phyloP scores from a whole-genome alignment of 306 rosid species.

The Cicer cuneatum region DNA sequence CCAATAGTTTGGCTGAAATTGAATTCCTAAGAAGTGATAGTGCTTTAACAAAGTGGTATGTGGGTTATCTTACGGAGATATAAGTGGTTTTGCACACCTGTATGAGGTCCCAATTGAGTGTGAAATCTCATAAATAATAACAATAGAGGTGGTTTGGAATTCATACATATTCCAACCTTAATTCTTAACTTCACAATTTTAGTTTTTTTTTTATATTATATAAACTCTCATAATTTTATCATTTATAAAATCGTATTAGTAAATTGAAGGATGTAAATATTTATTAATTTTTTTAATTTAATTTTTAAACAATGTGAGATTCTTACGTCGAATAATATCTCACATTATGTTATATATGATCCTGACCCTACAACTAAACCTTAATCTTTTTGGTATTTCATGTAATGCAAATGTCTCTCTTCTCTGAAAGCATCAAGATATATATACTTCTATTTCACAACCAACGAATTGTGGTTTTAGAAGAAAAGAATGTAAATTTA shows the following conservation, averaged over 20 bases:
- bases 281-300: no score
- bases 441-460: background rate
- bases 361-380: background rate
- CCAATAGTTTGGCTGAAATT: slow-evolving; percentile 11
- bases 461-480: slow-evolving; percentile 10
- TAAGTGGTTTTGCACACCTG: slow-evolving; percentile 46
- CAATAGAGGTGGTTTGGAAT: slow-evolving; percentile 49
- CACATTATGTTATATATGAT: background rate
- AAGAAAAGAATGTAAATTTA: slow-evolving; percentile 33
- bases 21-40: slow-evolving; percentile 1
- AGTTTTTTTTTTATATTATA: no score
- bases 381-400: slow-evolving; percentile 23
- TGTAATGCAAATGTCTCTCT: slow-evolving; percentile 46
- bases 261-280: no score
- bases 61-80: slow-evolving; percentile 11
- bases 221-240: no score
- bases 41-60: slow-evolving; percentile 28
- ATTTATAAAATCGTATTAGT: no score
- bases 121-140: slow-evolving; percentile 51
- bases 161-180: slow-evolving; percentile 10
- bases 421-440: slow-evolving; percentile 40
- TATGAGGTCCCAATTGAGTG: slow-evolving; percentile 58
- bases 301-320: no score
- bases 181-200: no score
- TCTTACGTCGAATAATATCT: background rate